These are phyloP conservation scores for Syzygium aqueum DNA, from an alignment of 345 rosid genomes.

Conservation along the genomic window DNA sequence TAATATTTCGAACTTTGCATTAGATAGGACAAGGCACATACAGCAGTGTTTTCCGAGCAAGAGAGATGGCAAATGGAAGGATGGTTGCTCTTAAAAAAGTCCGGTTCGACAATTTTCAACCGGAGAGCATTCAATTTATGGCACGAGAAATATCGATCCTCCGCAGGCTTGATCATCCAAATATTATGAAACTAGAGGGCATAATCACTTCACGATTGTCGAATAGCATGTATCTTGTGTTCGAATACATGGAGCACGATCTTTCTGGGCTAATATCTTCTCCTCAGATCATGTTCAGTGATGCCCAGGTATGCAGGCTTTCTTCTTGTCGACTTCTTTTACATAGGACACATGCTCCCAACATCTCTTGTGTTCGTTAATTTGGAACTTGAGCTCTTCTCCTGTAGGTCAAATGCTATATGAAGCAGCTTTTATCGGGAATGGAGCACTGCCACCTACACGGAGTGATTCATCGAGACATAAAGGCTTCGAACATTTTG, in stretches of 20 bases:
- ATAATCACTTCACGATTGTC: slow-evolving; percentile 35
- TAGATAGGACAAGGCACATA: slow-evolving; percentile 49
- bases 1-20: not conserved
- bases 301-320: slow-evolving; percentile 18
- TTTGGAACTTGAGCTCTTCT: not conserved
- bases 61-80: slow-evolving; percentile 22
- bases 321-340: not conserved
- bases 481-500: slow-evolving; percentile 18
- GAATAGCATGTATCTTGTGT: slow-evolving; percentile 30
- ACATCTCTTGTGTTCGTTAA: not conserved
- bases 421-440: slow-evolving; percentile 29
- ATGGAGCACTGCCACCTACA: slow-evolving; percentile 32
- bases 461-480: slow-evolving; percentile 37
- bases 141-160: slow-evolving; percentile 31
- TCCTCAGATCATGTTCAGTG: slow-evolving; percentile 22
- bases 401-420: slow-evolving; percentile 29
- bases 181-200: slow-evolving; percentile 27
- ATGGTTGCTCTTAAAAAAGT: slow-evolving; percentile 39
- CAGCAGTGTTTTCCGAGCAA: slow-evolving; percentile 32
- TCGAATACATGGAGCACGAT: slow-evolving; percentile 42
- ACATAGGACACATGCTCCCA: not conserved
- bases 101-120: slow-evolving; percentile 29
- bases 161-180: slow-evolving; percentile 32
- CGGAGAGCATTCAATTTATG: slow-evolving; percentile 36
- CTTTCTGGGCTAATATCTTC: slow-evolving; percentile 27